Conservation (phyloP, 1,284 basidiomycete species). For the Flammula alnicola region DNA sequence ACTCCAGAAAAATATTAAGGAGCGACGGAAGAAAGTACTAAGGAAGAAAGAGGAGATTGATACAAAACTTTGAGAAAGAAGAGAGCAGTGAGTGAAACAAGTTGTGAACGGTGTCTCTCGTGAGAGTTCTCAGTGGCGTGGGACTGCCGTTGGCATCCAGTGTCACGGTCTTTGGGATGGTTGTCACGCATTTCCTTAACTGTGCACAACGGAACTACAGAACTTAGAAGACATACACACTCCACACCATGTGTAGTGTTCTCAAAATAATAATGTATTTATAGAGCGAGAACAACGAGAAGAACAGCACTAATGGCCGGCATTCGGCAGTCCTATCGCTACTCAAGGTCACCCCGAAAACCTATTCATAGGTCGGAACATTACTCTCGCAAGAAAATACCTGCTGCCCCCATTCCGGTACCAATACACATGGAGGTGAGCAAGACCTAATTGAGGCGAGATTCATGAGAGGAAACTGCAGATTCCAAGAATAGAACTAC, state of each 20-base stretch:
- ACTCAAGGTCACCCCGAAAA: too few relatives aligned
- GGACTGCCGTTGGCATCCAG: constrained; percentile 6
- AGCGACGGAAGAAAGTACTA: constrained; percentile 27
- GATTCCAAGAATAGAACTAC: constrained; percentile 10
- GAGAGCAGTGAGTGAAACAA: constrained; percentile 24
- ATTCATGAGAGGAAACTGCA: constrained; percentile 4
- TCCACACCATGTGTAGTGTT: too few relatives aligned
- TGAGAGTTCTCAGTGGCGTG: constrained; percentile 17
- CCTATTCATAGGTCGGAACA: too few relatives aligned
- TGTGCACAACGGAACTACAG: too few relatives aligned
- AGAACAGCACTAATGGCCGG: too few relatives aligned
- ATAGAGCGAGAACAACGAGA: too few relatives aligned
- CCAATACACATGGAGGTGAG: constrained; percentile 89
- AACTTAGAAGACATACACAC: too few relatives aligned
- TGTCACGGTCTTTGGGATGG: background rate
- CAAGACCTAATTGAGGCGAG: constrained; percentile 52
- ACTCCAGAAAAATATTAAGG: constrained; percentile 27
- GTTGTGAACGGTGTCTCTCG: constrained; percentile 21
- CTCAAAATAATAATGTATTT: too few relatives aligned
- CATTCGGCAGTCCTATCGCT: too few relatives aligned
- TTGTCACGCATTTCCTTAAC: background rate
- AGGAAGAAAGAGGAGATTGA: constrained; percentile 9
- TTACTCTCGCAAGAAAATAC: constrained; percentile 65
- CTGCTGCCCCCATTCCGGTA: constrained; percentile 90
- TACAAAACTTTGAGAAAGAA: constrained; percentile 13